Evolutionary conservation across 139 green algal genomes (phyloP), one percentile per base, ranked within the genome.

Genomic region (Picochlorum sp.): DNA sequence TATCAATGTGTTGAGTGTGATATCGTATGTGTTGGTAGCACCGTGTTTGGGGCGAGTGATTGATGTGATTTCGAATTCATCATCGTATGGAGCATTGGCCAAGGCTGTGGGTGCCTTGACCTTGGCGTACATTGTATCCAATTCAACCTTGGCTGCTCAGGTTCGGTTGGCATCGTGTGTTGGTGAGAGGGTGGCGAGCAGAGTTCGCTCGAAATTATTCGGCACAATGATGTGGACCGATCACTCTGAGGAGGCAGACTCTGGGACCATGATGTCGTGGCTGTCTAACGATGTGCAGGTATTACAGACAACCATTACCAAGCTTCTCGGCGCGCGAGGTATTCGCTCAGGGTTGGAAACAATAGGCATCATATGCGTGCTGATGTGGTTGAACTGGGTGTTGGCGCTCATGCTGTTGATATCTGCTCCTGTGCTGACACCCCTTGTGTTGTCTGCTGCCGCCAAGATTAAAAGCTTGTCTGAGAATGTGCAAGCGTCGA

Each of bases 241-340:
- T 30, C 28, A 7, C 3, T 30, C 28, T 0, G 28, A 7, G 28
- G 28, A 6, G 28, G 28, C 28, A 37, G 44, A 34, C 16, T 72
- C 71, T 37, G 71, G 71, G 58, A 56, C 64, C 57, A 58, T 77
- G 57, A 66, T 50, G 14, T 49, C 44, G 1, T 77, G 71, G 71
- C 59, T 77, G 54, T 65, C 64, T 7, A 56, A 73, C 26, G 71
- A 77, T 58, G 49, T 77, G 2, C 64, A 77, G 45, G 46, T 77
- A 45, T 65, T 77, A 46, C 71, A 77, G 64, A 38, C 57, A 30
- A 77, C 71, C 0, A 65, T 77, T 14, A 34, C 71, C 45, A 77
- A 77, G 58, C 56, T 77, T 41, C 34, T 77, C 26, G 71, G 71
- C 11, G 64, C 71, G 0, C 49, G 64, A 2, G 71, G 71, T 16